These are phyloP conservation scores for Besnoitia besnoiti DNA, from an alignment of 169 alveolate genomes.

Conservation along the genomic window DNA sequence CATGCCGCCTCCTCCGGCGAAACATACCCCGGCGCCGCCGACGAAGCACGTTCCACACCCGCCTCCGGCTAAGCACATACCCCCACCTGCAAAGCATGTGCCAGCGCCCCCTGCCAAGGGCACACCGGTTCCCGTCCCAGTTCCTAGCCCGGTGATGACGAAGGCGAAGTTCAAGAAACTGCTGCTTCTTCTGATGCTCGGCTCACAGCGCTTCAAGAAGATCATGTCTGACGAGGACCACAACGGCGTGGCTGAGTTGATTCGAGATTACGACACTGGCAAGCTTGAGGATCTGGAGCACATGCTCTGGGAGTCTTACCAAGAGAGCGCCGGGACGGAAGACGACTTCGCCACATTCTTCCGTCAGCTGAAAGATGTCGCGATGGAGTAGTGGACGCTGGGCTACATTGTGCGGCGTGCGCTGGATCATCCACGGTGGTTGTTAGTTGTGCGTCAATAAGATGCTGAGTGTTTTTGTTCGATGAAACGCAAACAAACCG, in stretches of 20 bases:
- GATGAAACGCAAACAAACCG: too few relatives aligned
- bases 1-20: too few relatives aligned
- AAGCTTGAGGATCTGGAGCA: background rate
- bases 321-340: background rate
- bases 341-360: background rate
- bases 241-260: background rate
- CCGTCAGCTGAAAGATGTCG: background rate
- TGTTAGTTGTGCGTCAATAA: too few relatives aligned
- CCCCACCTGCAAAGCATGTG: background rate
- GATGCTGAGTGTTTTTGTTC: too few relatives aligned
- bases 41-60: background rate
- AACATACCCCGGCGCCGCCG: too few relatives aligned
- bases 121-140: background rate
- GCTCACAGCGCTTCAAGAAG: background rate
- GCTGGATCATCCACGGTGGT: too few relatives aligned
- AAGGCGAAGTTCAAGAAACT: background rate
- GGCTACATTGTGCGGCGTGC: too few relatives aligned
- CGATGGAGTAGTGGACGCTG: too few relatives aligned
- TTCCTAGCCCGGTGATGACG: background rate
- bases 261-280: background rate
- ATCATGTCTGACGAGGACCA: background rate
- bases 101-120: too few relatives aligned
- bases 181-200: background rate
- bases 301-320: background rate
- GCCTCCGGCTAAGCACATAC: background rate